These are phyloP conservation scores for Gypsophila paniculata DNA, from an alignment of 179 eudicot species.

Conservation along the genomic window DNA sequence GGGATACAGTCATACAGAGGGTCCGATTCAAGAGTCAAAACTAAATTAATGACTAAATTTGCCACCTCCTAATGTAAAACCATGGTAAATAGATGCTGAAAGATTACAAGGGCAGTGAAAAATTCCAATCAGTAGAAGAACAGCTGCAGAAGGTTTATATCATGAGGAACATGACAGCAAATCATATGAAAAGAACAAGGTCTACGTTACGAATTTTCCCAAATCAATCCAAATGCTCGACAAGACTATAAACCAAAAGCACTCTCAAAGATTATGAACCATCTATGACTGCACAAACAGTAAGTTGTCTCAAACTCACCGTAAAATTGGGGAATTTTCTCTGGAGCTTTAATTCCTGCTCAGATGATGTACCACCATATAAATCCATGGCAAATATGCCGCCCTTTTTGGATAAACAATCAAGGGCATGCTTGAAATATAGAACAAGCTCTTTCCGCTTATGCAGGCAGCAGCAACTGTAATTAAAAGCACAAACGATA, in stretches of 20 bases:
- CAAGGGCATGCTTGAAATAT: constrained; percentile 71
- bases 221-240: not conserved
- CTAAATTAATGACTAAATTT: not conserved
- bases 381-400: constrained; percentile 96
- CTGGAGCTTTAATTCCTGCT: constrained; percentile 64
- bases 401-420: constrained; percentile 58
- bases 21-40: not conserved
- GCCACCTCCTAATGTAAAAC: not conserved
- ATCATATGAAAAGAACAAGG: not conserved
- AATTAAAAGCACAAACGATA: constrained; percentile 89
- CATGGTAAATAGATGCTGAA: not conserved
- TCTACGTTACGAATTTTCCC: not conserved
- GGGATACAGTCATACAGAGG: not conserved
- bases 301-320: constrained; percentile 33
- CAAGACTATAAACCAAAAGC: not conserved
- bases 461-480: constrained; percentile 96
- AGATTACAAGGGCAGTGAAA: not conserved
- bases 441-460: constrained; percentile 66
- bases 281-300: not conserved
- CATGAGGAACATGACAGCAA: not conserved
- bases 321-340: constrained; percentile 86
- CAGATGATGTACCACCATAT: constrained; percentile 92
- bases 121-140: not conserved
- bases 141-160: not conserved
- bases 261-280: not conserved